Percentiles rank a stretch among this genome's conserved stretches.
Conservation (phyloP, 2,329 filamentous ascomycete species). For the Salinomyces thailandicus region DNA sequence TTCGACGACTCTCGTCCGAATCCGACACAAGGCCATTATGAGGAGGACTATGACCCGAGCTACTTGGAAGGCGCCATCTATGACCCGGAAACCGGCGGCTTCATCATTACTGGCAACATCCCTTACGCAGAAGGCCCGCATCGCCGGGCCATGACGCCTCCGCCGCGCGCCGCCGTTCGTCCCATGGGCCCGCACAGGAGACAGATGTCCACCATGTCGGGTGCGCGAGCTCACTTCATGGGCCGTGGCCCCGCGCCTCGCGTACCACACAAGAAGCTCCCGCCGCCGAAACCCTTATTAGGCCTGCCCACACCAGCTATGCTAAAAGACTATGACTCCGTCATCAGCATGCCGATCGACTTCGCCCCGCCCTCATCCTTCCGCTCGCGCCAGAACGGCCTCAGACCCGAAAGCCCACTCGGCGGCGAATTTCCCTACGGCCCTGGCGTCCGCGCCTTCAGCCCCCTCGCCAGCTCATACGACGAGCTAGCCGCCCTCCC, state of each 20-base stretch:
- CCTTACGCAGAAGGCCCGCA: constrained; percentile 76
- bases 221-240: constrained; percentile 12
- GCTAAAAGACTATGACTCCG: constrained; percentile 60
- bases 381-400: constrained; percentile 57
- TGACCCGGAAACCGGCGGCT: constrained; percentile 50
- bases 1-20: constrained; percentile 70
- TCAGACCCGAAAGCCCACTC: constrained; percentile 48
- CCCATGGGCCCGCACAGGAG: constrained; percentile 31
- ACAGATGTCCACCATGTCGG: constrained; percentile 35
- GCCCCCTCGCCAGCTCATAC: constrained; percentile 72
- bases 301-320: constrained; percentile 78
- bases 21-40: constrained; percentile 35
- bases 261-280: constrained; percentile 47
- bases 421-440: constrained; percentile 58
- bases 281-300: constrained; percentile 62
- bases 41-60: constrained; percentile 64
- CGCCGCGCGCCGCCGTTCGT: constrained; percentile 55
- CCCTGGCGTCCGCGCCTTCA: constrained; percentile 59
- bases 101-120: constrained; percentile 44
- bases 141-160: constrained; percentile 91
- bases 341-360: constrained; percentile 61
- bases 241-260: constrained; percentile 10
- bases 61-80: constrained; percentile 52
- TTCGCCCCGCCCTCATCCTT: constrained; percentile 66
- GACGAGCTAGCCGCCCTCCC: constrained; percentile 79